Evolutionary conservation across 1,284 basidiomycete genomes (phyloP), one percentile per base, ranked within the genome.

Genomic region (Tremellales sp.): DNA sequence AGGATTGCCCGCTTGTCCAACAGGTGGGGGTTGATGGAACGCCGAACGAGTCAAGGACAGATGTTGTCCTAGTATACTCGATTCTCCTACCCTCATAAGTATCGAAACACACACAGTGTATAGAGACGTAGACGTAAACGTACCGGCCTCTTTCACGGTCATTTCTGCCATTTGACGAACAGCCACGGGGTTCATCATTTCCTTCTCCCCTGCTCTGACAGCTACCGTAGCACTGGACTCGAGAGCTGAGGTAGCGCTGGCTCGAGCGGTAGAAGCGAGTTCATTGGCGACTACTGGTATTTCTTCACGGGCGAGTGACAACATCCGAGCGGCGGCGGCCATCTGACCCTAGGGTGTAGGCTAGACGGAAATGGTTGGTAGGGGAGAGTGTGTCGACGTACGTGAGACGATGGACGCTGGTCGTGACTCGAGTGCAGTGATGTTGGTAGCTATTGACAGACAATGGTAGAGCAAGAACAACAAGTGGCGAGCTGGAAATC

Each of bases 231-330:
- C n/a, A n/a, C n/a, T n/a, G n/a, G n/a, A n/a, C n/a, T n/a, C n/a
- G 12, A 40, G 54, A 4, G 44, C 31, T 27, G 64, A 60, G 4
- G 51, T 13, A 1, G 48, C 63, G 1, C 55, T 55, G 5, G 47
- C 49, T 22, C 63, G 54, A 1, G 56, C 63, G 4, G 57, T 52
- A 0, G 52, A 40, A 2, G 57, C 53, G 3, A 63, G 33, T 43
- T 72, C 70, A 13, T 57, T 41, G 0, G 62, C 55, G 33, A 69
- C 35, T 36, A 62, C 43, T 1, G 64, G 58, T 1, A 60, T 64
- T 54, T 72, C 70, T 61, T 70, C 67, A 29, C 65, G 36, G 15
- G 57, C 67, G n/a, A 50, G 55, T 2, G 67, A 55, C 40, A 72
- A 48, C 65, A 72, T 69, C 33, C 61, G 61, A 43, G 62, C 60